phyloP scores from a whole-genome alignment of 805 yeast species.

The Zygosaccharomyces rouxii region DNA sequence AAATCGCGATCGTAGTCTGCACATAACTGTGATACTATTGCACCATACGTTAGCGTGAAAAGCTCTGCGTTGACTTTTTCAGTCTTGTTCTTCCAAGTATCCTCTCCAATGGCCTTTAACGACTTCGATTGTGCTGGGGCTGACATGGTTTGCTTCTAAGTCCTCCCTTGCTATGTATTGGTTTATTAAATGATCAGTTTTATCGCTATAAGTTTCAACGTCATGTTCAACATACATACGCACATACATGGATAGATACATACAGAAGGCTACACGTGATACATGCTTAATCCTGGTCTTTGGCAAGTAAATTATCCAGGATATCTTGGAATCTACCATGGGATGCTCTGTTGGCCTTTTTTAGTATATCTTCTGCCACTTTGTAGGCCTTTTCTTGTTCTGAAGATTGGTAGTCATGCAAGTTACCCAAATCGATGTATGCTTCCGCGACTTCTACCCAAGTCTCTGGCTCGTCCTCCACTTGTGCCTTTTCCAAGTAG shows the following conservation, averaged over 20 bases:
- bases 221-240: neutral
- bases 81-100: conserved; percentile 82
- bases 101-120: conserved; percentile 61
- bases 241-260: neutral
- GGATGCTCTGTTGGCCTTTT: conserved; percentile 72
- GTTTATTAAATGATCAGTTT: neutral
- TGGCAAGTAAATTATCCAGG: conserved; percentile 46
- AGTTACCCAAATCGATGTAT: conserved; percentile 69
- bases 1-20: conserved; percentile 76
- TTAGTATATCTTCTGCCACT: conserved; percentile 64
- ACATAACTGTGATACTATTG: conserved; percentile 87
- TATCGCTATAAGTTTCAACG: neutral
- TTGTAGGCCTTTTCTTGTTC: conserved; percentile 65
- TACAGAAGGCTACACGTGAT: conserved; percentile 1
- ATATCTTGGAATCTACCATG: conserved; percentile 69
- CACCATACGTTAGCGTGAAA: conserved; percentile 92
- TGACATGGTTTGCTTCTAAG: conserved; percentile 6
- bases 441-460: conserved; percentile 89
- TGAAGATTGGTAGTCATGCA: conserved; percentile 56
- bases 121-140: conserved; percentile 21
- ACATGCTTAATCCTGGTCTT: conserved; percentile 7
- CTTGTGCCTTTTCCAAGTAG: conserved; percentile 55
- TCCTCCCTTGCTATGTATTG: neutral
- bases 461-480: conserved; percentile 69
- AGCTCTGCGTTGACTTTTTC: conserved; percentile 91